Conservation (phyloP, 768 basidiomycete species). For the Boletales sp. region DNA sequence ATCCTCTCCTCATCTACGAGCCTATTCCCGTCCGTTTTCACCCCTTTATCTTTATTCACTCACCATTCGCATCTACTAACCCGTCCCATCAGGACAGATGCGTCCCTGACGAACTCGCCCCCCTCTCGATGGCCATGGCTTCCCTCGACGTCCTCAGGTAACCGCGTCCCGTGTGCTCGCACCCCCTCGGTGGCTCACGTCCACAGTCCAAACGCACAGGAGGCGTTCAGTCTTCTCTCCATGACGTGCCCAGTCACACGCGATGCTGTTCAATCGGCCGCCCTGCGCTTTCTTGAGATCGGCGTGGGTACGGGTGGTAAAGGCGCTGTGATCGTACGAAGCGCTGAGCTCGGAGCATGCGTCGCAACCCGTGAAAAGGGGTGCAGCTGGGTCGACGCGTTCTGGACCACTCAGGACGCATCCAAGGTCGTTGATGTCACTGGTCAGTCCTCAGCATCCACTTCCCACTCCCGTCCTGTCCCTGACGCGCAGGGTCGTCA, state of each 20-base stretch:
- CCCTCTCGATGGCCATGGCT: conserved; percentile 56
- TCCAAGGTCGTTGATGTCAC: conserved; percentile 76
- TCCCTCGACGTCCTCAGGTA: conserved; percentile 69
- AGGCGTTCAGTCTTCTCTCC: conserved; percentile 68
- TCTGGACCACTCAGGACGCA: conserved; percentile 50
- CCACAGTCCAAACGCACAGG: conserved; percentile 80
- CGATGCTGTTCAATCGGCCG: conserved; percentile 62
- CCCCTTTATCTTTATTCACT: background rate
- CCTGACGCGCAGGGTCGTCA: conserved; percentile 3
- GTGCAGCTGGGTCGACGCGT: conserved; percentile 70
- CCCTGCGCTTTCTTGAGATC: conserved; percentile 55
- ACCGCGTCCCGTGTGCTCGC: background rate
- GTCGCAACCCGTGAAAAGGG: conserved; percentile 42
- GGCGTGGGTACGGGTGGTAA: conserved; percentile 48
- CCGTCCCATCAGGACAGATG: conserved; percentile 59
- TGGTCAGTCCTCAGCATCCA: conserved; percentile 39
- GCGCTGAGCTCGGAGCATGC: conserved; percentile 71
- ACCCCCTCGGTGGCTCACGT: conserved; percentile 2
- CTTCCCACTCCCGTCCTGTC: background rate
- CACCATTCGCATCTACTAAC: conserved; percentile 1
- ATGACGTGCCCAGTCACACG: conserved; percentile 42
- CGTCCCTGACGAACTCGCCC: conserved; percentile 71
- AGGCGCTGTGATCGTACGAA: conserved; percentile 71
- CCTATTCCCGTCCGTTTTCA: conserved; percentile 70
- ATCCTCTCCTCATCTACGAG: conserved; percentile 72